Conservation (phyloP, 495 filamentous ascomycete genomes). For the Tuber melanosporum region DNA sequence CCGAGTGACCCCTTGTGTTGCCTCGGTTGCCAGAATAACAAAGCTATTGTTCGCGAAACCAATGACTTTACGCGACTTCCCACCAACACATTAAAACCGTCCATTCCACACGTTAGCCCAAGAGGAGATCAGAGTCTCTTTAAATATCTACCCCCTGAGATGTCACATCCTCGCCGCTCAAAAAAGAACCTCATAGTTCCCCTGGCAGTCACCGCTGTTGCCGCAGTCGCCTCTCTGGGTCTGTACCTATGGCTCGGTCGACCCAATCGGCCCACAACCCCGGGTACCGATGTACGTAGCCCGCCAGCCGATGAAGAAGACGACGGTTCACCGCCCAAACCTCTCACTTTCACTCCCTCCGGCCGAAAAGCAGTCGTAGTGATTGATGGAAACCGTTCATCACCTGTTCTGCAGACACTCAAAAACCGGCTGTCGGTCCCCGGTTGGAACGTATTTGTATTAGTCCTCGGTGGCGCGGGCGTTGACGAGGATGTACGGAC, state of each 20-base stretch:
- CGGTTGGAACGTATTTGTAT: neutral
- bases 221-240: constrained; percentile 28
- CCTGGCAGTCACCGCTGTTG: constrained; percentile 30
- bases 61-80: constrained; percentile 1
- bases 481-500: neutral
- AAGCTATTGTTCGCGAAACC: neutral
- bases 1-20: neutral
- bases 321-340: neutral
- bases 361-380: neutral
- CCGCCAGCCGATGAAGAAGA: neutral
- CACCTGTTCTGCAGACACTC: neutral
- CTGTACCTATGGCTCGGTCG: constrained; percentile 24
- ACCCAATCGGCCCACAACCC: neutral
- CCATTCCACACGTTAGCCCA: neutral
- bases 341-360: constrained; percentile 2
- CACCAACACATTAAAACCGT: neutral
- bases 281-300: neutral
- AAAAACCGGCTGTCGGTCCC: neutral
- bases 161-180: constrained; percentile 28
- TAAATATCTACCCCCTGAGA: neutral
- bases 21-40: neutral
- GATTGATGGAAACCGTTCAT: neutral
- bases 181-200: constrained; percentile 32
- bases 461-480: neutral
- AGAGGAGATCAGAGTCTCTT: neutral